Conservation (phyloP, 306 rosid genomes). For the Macrotyloma uniflorum region DNA sequence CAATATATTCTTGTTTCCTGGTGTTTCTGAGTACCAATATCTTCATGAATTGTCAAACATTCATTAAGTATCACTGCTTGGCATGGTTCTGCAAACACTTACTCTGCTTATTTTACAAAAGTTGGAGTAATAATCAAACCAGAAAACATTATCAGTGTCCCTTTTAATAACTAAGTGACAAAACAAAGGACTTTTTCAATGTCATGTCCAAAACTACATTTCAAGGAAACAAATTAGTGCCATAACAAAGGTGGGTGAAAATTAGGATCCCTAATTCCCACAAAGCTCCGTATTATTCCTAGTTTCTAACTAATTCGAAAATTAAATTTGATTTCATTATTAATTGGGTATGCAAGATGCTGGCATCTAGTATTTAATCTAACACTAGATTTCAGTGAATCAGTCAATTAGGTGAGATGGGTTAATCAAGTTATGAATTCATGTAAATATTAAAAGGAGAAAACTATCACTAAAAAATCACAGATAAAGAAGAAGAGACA, state of each 20-base stretch:
- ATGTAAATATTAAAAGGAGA: background rate
- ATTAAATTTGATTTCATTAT: background rate
- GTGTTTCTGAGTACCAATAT: background rate
- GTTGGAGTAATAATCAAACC: background rate
- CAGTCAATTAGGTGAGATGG: conserved; percentile 9
- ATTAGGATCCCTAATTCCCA: conserved; percentile 14
- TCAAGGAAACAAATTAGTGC: background rate
- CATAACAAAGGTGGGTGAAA: background rate
- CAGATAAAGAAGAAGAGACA: background rate
- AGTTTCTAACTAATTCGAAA: background rate
- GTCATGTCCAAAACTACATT: background rate
- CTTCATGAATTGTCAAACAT: background rate
- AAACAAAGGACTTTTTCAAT: background rate
- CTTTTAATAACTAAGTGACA: background rate
- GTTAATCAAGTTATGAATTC: background rate
- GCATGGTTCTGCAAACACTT: too few species aligned
- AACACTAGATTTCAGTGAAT: background rate
- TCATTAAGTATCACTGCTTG: background rate
- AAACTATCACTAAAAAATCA: background rate
- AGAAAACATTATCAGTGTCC: background rate
- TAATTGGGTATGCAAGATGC: background rate
- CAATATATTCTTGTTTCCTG: background rate
- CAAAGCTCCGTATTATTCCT: background rate
- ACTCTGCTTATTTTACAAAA: background rate
- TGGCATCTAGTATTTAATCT: background rate